Percentiles rank a stretch among this genome's conserved stretches.
Conservation (phyloP, 2,329 filamentous ascomycete species). For the Calonectria pteridis region DNA sequence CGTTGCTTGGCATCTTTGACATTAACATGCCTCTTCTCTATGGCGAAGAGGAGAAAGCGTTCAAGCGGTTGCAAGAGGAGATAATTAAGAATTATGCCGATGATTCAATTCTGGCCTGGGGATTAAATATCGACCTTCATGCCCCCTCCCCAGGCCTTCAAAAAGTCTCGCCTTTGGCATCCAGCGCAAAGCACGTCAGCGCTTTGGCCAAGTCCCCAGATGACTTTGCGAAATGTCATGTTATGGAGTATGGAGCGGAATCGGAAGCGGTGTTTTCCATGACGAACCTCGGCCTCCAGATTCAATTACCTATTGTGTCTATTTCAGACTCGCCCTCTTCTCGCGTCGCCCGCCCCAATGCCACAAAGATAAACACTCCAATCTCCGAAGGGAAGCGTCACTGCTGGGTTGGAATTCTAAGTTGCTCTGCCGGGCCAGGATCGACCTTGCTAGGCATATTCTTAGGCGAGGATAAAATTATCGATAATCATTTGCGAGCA, state of each 20-base stretch:
- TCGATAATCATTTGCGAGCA: not conserved
- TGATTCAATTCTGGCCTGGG: not conserved
- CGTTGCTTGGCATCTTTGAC: conserved; percentile 17
- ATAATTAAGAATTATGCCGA: not conserved
- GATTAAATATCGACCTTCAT: not conserved
- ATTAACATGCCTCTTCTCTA: conserved; percentile 19
- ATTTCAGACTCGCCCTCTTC: not conserved
- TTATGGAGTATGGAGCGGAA: not conserved
- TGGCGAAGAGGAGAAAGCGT: conserved; percentile 16
- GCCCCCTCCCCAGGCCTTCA: not conserved
- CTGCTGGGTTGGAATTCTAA: not conserved
- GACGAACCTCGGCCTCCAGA: not conserved
- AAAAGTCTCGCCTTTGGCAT: not conserved
- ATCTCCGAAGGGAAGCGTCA: not conserved
- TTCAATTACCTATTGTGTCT: not conserved
- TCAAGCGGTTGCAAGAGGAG: conserved; percentile 12
- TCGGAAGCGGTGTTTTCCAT: not conserved
- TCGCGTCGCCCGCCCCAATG: not conserved
- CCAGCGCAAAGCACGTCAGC: not conserved
- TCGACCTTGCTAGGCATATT: not conserved
- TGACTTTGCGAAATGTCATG: not conserved
- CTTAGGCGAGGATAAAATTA: not conserved
- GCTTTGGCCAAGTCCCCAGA: not conserved
- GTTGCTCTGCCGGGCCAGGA: not conserved
- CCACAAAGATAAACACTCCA: too few relatives aligned